Base-by-base conservation (phyloP, 1,284 basidiomycete species). In the Fomitopsis palustris region DNA sequence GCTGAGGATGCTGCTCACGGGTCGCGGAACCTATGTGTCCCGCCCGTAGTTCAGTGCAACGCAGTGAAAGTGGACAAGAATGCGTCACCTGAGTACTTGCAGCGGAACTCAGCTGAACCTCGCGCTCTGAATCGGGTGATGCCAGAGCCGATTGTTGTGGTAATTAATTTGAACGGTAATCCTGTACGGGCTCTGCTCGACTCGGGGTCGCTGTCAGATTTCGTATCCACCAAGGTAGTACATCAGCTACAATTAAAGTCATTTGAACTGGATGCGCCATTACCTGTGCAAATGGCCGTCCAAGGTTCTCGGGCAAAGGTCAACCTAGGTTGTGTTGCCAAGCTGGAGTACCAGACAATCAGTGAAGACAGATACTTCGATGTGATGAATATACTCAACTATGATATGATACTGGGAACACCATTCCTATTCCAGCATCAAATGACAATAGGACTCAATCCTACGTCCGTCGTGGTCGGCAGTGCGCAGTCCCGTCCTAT, bases 121-220 rank as follows among this genome's bases (percentile, higher is more conserved):
- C 2, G 10, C 2, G 61, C 60, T 37, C 54, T 64, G 38, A 43
- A 41, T 10, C 56, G 62, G 5, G 2, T 62, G 0, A 63, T 73
- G 0, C 71, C 73, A 1, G 65, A 67, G 38, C 65, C 72, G 3
- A 42, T 72, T 6, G 65, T 73, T 0, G 62, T 75, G 1, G 62
- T 65, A 0, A 64, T 72, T 0, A 21, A 64, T 3, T 57, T 75
- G 5, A 72, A 75, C 53, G 70, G 67, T 0, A 31, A 69, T 1
- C 67, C 65, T 0, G 66, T 57, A 5, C 45, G 61, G 0, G 73
- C 74, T 0, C 49, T 77, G 37, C 41, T 76, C 0, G 73, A 76
- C 53, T 64, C 70, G 0, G 74, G 75, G 0, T 76, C 72, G 1
- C 57, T 73, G 1, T 70, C 67, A 2, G 74, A 76, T 61, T 75